Evolutionary conservation across 257 asterid genomes (phyloP), one percentile per base, ranked within the genome.

Genomic region (Solanum corneliomulleri): DNA sequence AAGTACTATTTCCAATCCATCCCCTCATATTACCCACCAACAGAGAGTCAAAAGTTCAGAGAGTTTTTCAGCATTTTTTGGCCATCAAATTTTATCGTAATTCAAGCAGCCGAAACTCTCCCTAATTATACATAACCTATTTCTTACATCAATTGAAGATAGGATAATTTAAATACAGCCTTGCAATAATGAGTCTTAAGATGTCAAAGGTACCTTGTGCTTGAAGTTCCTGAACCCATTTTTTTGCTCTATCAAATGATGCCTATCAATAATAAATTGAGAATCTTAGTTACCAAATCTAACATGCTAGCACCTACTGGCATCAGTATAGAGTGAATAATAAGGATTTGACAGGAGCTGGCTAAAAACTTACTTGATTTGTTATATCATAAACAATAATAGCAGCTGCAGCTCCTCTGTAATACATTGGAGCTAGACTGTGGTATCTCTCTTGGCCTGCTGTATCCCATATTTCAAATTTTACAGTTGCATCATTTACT

Each of bases 401-500:
- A 72, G 98, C 98, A 3, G 98, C 98, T 29, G 98, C 98, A 88
- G 98, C 98, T 83, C 98, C 98, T 92, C 98, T 89, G 56, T 95
- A 95, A 82, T 95, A 95, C 98, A 94, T 95, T 29, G 98, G 98
- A 89, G 98, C 98, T 86, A 95, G 91, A 88, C 98, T 95, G 85
- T 95, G 98, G 92, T 95, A 95, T 89, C 98, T 92, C 93, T 95
- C 98, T 90, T 95, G 98, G 80, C 98, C 98, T 29, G 98, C 98
- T 4, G 98, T 95, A 87, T 95, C 98, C 98, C 98, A 95, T 86
- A 95, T 95, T 90, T 95, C 98, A 85, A 95, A 95, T 64, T 95
- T 95, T 60, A 95, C 96, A 78, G 98, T 94, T 74, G 95, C 98
- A 85, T 95, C 96, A 86, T 93, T 88, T 83, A 94, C 95, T 82